Base-by-base conservation (phyloP, 2,329 filamentous ascomycete species). In the Fusarium globosum region DNA sequence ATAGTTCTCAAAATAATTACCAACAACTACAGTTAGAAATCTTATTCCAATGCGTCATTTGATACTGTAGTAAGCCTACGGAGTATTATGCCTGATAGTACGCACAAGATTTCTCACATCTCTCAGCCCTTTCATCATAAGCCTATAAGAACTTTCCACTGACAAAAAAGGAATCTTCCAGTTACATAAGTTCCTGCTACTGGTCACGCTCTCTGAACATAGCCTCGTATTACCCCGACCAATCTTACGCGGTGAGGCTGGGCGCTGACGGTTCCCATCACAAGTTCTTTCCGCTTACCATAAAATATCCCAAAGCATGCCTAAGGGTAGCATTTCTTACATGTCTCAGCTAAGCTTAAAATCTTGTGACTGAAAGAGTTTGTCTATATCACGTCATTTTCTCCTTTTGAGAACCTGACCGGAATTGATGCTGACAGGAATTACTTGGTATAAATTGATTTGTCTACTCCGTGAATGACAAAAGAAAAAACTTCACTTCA, bases 271-370 rank as follows among this genome's bases (percentile, higher is more conserved):
- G 10, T 26, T 58, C 13, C 33, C 41, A 49, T 49, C 30, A 48
- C 30, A 58, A n/a, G 30, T 36, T 28, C 41, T n/a, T 26, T 35
- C 38, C 16, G 62, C 62, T 65, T 65, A 65, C 39, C 13, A 16
- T 35, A 4, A 3, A 14, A 18, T 4, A 13, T 2, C 42, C 21
- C 6, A 20, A 14, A n/a, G 4, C 6, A 14, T 12, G 3, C 11
- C 1, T 2, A 21, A 43, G 20, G 36, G 20, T 65, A 26, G 15
- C 4, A 51, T 21, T 33, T 65, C 49, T 66, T 43, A 65, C 51
- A 39, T 20, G 2, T 67, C 51, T 67, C 49, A 67, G 38, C 61
- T 67, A 65, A 67, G 61, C 61, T 33, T 26, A 38, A 21, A 4
- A 9, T 3, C 61, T 43, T 43, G 64, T 59, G 64, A 67, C 51